Percentiles rank a stretch among this genome's conserved stretches.
These are phyloP conservation scores for Sphaerulina musiva DNA, from an alignment of 2,329 filamentous ascomycete genomes.

Conservation along the genomic window DNA sequence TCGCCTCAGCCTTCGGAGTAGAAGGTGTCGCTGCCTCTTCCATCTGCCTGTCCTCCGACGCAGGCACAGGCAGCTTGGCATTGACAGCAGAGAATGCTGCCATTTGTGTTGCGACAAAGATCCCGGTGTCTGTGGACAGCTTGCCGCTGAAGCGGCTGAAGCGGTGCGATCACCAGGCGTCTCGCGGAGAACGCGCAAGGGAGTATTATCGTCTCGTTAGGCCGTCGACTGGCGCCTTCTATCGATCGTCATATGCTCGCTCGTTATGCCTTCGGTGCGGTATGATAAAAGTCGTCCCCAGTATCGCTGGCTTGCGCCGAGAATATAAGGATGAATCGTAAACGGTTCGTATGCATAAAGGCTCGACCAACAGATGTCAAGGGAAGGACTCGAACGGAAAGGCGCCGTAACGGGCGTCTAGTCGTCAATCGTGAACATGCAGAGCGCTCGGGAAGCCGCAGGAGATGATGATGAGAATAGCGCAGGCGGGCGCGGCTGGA, in stretches of 20 bases:
- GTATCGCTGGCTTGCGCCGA: not conserved
- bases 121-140: slow-evolving; percentile 12
- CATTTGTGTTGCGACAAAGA: slow-evolving; percentile 19
- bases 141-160: slow-evolving; percentile 19
- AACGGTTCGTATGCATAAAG: slow-evolving; percentile 8
- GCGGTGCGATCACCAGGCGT: slow-evolving; percentile 17
- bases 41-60: slow-evolving; percentile 39
- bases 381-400: slow-evolving; percentile 20
- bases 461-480: slow-evolving; percentile 10
- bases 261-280: not conserved
- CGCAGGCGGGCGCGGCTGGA: slow-evolving; percentile 13
- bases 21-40: slow-evolving; percentile 46
- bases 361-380: slow-evolving; percentile 12
- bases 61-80: slow-evolving; percentile 20
- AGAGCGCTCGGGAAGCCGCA: slow-evolving; percentile 16
- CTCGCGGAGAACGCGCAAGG: slow-evolving; percentile 4
- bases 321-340: slow-evolving; percentile 15
- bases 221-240: not conserved
- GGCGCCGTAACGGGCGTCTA: slow-evolving; percentile 10
- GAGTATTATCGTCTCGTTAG: not conserved
- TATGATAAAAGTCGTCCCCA: not conserved
- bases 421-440: slow-evolving; percentile 13
- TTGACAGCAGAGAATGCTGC: slow-evolving; percentile 38
- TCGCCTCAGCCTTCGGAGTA: slow-evolving; percentile 45
- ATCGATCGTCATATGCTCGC: slow-evolving; percentile 5